These are phyloP conservation scores for Arctium minus DNA, from an alignment of 129 eudicot genomes.

Conservation along the genomic window DNA sequence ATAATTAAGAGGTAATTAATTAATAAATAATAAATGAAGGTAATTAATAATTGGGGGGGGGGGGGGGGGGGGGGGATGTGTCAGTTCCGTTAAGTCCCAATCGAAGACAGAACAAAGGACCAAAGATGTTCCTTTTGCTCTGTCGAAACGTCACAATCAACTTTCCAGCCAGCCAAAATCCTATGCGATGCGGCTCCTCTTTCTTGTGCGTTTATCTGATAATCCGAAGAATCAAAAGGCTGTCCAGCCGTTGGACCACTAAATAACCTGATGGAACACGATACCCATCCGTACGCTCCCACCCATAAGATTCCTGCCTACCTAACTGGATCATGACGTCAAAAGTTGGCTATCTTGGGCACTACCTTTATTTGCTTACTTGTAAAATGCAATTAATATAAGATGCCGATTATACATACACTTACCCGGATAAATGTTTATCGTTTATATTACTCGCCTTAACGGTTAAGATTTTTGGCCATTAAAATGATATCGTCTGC, in stretches of 20 bases:
- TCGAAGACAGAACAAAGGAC: slow-evolving; percentile 24
- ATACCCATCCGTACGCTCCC: slow-evolving; percentile 3
- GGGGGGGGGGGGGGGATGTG: neutral
- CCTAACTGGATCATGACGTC: slow-evolving; percentile 11
- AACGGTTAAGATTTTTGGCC: no score
- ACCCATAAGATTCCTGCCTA: slow-evolving; percentile 21
- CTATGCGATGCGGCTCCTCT: slow-evolving; percentile 21
- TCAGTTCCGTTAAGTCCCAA: slow-evolving; percentile 32
- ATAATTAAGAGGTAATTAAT: neutral
- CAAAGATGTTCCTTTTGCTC: slow-evolving; percentile 43
- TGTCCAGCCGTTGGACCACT: slow-evolving; percentile 26
- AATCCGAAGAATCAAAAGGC: slow-evolving; percentile 18
- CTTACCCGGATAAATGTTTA: no score
- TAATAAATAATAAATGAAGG: neutral
- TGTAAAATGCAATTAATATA: neutral
- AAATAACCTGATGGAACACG: slow-evolving; percentile 12
- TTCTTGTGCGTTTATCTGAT: slow-evolving; percentile 13
- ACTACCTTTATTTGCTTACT: neutral
- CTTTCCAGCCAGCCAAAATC: slow-evolving; percentile 1
- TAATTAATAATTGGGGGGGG: neutral
- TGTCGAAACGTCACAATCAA: slow-evolving; percentile 29
- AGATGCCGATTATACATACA: no score
- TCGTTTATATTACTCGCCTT: no score
- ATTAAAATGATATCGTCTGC: no score
- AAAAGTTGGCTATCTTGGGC: neutral